Evolutionary conservation across 495 filamentous ascomycete genomes (phyloP), one percentile per base, ranked within the genome.

Genomic region (Cladorrhinum samala): DNA sequence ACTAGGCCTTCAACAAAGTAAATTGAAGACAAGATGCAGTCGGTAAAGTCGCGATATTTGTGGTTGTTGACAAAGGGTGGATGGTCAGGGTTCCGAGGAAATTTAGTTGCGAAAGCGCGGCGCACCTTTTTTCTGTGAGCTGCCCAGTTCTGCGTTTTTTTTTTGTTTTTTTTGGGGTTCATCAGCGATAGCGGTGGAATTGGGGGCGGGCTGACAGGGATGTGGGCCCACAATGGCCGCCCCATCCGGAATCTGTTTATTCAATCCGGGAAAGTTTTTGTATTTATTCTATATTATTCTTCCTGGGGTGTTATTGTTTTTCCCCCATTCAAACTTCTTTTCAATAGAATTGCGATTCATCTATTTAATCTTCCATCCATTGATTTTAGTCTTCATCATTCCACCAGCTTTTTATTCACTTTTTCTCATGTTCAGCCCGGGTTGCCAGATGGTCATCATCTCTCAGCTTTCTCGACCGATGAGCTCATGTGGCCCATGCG

Each of bases 191-290:
- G n/a, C n/a, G n/a, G n/a, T n/a, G n/a, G n/a, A n/a, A n/a, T n/a
- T n/a, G n/a, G n/a, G n/a, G n/a, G n/a, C 43, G 8, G 43, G 42
- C 40, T 56, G 46, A 46, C 55, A 33, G 11, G 39, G 39, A 41
- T 41, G 11, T 9, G 40, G 38, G 49, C 44, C 39, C 55, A 58
- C 55, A 53, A 53, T 58, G 52, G 36, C 40, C n/a, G 50, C 54
- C 50, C 45, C 55, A 53, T 58, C 55, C 55, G 55, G 55, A 38
- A 46, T 44, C 24, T 17, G 2, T 25, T 40, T 30, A 41, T 41
- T 41, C 17, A n/a, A 14, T 14, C 39, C 39, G 13, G 39, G n/a
- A 41, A n/a, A 3, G 11, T 8, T 41, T 41, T 41, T 14, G 7
- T n/a, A n/a, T 41, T 41, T 17, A 33, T 33, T n/a, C 30, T 37